phyloP scores from a whole-genome alignment of 768 basidiomycete species.

The Psilocybe subaeruginosa region DNA sequence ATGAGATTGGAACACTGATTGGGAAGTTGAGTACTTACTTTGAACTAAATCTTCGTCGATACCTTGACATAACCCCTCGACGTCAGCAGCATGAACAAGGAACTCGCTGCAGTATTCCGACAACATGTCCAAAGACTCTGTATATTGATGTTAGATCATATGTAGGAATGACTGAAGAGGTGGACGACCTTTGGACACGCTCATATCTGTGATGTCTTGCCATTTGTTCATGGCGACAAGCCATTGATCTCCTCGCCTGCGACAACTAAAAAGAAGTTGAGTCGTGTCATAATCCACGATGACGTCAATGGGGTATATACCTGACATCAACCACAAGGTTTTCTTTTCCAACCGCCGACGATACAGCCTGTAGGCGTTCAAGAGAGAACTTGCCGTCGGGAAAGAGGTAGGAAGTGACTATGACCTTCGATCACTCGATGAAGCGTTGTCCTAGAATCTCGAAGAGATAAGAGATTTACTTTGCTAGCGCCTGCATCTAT shows the following conservation, averaged over 20 bases:
- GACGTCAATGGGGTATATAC: conserved; percentile 41
- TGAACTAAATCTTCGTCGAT: conserved; percentile 89
- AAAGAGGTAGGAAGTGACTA: conserved; percentile 97
- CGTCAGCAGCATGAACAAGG: conserved; percentile 96
- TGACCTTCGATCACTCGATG: conserved; percentile 61
- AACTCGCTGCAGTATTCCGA: conserved; percentile 93
- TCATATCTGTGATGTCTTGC: conserved; percentile 96
- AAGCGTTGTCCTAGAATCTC: neutral
- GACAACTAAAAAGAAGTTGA: conserved; percentile 60
- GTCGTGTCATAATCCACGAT: neutral
- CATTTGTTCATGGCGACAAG: conserved; percentile 98
- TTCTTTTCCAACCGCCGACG: conserved; percentile 75
- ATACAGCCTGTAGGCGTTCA: conserved; percentile 67
- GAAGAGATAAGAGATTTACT: conserved; percentile 34
- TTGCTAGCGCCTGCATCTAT: conserved; percentile 89
- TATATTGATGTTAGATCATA: neutral
- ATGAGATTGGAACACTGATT: conserved; percentile 13
- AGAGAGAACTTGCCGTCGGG: conserved; percentile 80
- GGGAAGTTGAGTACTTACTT: conserved; percentile 50
- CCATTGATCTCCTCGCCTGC: conserved; percentile 77
- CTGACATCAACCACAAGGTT: conserved; percentile 93
- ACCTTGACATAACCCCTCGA: conserved; percentile 95
- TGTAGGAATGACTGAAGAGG: neutral
- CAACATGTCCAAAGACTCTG: conserved; percentile 79
- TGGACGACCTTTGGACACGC: conserved; percentile 74